Evolutionary conservation across 345 rosid genomes (phyloP), one percentile per base, ranked within the genome.

Genomic region (Odontarrhena argentea): DNA sequence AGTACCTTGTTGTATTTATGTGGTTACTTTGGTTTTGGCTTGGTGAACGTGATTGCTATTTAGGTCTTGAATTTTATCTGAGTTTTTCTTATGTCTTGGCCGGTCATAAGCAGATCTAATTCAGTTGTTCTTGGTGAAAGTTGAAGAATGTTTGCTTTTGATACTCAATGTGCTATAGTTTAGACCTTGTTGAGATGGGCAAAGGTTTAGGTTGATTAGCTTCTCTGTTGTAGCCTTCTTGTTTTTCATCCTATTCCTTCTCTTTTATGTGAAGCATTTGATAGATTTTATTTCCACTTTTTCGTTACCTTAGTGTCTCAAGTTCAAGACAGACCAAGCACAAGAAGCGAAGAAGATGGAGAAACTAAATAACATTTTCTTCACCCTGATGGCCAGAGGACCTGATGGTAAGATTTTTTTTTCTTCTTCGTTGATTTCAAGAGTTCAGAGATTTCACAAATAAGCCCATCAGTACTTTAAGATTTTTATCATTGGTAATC

Each of bases 311-410:
- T 59, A 87, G 99, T 91, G 97, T 81, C 92, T 94, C 74, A 94
- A 94, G 81, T 94, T 94, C 78, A 94, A 94, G 83, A 94, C 96
- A 14, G 97, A 91, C 80, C 95, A 91, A 82, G 96, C 93, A 63
- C 96, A 94, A 73, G 96, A 91, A 54, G 99, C 96, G 4, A 94
- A 85, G 88, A 94, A 91, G 84, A 88, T 91, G 97, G 99, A 91
- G 85, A 94, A 91, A 79, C 80, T 94, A 68, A 94, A 86, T 71
- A 91, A 88, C 79, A 78, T 94, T 77, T 94, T 94, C 70, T 94
- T 94, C 75, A 81, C 93, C 38, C 67, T 91, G 70, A 94, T 91
- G 96, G 87, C 97, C 68, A 83, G 96, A 57, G 96, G 97, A 51
- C 97, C 91, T 25, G 90, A 91, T 65, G 99, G 99, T 91, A 85